Base-by-base conservation (phyloP, 75 land plant genomes). In the Cupressus sempervirens region DNA sequence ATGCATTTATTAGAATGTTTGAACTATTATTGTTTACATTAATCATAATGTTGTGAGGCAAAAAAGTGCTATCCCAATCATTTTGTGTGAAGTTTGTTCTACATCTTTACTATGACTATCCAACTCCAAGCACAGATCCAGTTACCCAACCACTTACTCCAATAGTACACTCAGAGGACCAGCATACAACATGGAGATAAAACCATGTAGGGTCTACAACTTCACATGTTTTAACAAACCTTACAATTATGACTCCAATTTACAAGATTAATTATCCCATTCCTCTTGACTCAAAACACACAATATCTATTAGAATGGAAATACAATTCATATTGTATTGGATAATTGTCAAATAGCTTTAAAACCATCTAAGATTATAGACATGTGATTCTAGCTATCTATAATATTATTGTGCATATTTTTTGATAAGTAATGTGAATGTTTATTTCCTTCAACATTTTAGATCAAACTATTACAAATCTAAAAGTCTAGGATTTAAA, bases 141-240 rank as follows among this genome's bases (percentile, higher is more conserved):
- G 89, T 86, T 1, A 83, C 93, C 94, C 94, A 96, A 26, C 96
- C 96, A n/a, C 91, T 89, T 50, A 93, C 94, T 29, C 96, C 98
- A 5, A 92, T 80, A 18, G 84, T 46, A 84, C 94, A 96, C 23
- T 90, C 98, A 1, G 90, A 84, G 58, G 82, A 23, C 84, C 94
- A 94, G 86, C 91, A 96, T 65, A 85, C 30, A 9, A 86, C 91
- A 84, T 96, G 98, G 36, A 96, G 86, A 89, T 94, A 94, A 84
- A 94, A 96, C 98, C 96, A 96, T 4, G 90, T 90, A 0, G 93
- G 95, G 32, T 91, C 84, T 1, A 88, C 91, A 0, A 84, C 73
- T 54, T 85, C 54, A 76, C 91, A 91, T 32, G 87, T 91, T 85
- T 86, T 92, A 89, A 92, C 8, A 84, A 94, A 93, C 41, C 94